phyloP scores from a whole-genome alignment of 1,284 basidiomycete species.

The Ganoderma meredithae region DNA sequence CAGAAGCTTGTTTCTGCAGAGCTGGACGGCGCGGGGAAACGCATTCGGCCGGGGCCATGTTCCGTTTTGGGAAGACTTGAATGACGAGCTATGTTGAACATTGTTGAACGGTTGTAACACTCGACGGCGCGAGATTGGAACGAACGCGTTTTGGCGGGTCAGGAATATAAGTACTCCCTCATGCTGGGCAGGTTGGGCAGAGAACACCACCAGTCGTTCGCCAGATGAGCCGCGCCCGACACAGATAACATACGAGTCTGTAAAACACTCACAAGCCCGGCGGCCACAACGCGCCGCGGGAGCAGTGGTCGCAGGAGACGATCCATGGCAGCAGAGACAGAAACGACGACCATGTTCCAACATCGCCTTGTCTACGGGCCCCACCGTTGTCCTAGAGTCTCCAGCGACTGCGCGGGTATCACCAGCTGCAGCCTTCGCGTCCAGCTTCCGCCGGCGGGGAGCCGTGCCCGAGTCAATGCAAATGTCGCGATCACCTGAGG shows the following conservation, averaged over 20 bases:
- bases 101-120: neutral
- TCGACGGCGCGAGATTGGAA: neutral
- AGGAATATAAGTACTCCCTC: too few relatives aligned
- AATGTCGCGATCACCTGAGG: neutral
- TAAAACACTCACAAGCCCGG: neutral
- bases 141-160: neutral
- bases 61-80: neutral
- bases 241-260: neutral
- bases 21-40: conserved; percentile 3
- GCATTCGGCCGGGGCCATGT: neutral
- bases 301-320: neutral
- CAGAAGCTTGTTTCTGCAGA: neutral
- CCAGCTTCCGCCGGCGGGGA: neutral
- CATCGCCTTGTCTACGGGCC: neutral
- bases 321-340: neutral
- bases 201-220: neutral
- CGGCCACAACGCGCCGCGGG: neutral
- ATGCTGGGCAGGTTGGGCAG: neutral
- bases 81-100: neutral
- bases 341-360: neutral
- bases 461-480: neutral
- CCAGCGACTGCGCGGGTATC: neutral
- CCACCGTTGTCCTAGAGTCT: neutral
- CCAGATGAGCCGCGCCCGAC: neutral
- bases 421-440: neutral